phyloP scores from a whole-genome alignment of 768 basidiomycete genomes.

The Leccinum rimulosum region DNA sequence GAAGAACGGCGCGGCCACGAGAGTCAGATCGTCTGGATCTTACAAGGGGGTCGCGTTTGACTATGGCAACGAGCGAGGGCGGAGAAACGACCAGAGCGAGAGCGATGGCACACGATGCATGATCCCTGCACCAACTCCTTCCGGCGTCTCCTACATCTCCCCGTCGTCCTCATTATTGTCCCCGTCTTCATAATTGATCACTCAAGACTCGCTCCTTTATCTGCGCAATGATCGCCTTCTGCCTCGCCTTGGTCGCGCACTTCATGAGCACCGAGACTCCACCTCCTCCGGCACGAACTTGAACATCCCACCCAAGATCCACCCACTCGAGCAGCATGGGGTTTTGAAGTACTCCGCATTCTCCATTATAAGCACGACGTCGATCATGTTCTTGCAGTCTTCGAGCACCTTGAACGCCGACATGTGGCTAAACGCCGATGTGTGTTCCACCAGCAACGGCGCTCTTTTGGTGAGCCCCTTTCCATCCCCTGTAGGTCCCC shows the following conservation, averaged over 20 bases:
- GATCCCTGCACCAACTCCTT: conserved; percentile 16
- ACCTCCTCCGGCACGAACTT: conserved; percentile 55
- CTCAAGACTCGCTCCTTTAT: conserved; percentile 84
- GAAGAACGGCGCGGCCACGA: too few relatives aligned
- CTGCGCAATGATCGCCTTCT: conserved; percentile 36
- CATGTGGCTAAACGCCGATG: conserved; percentile 57
- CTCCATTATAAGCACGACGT: conserved; percentile 75
- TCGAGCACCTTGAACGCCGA: conserved; percentile 55
- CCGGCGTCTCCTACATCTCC: conserved; percentile 43
- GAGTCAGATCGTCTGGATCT: too few relatives aligned
- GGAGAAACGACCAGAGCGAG: too few relatives aligned
- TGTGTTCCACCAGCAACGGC: conserved; percentile 56
- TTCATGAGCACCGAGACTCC: conserved; percentile 6
- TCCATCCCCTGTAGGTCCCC: too few relatives aligned
- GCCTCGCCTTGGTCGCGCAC: neutral
- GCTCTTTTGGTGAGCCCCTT: too few relatives aligned
- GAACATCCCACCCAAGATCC: conserved; percentile 69
- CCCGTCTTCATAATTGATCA: conserved; percentile 73
- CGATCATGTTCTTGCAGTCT: conserved; percentile 59
- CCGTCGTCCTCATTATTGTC: conserved; percentile 60
- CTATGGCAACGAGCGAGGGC: too few relatives aligned
- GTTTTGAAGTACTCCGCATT: conserved; percentile 68
- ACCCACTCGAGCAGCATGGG: conserved; percentile 70
- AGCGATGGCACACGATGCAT: too few relatives aligned
- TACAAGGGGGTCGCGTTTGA: too few relatives aligned